phyloP scores from a whole-genome alignment of 805 yeast genomes.

The Saccharomycopsis oosterbeekiorum region DNA sequence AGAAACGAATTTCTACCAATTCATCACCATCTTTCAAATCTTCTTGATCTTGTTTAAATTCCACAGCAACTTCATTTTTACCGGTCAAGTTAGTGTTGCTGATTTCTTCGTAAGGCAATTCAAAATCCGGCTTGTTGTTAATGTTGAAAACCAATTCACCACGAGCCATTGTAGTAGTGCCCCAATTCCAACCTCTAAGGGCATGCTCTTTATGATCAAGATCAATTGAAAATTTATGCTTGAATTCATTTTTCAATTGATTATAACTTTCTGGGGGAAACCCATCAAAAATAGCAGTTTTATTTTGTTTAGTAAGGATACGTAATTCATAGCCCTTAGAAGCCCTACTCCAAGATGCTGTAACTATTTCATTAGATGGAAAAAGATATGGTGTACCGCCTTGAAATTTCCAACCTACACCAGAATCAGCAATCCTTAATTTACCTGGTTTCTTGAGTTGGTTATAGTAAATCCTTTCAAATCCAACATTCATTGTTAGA shows the following conservation, averaged over 20 bases:
- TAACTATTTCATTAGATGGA: conserved; percentile 75
- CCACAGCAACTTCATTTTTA: conserved; percentile 88
- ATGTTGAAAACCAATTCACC: conserved; percentile 82
- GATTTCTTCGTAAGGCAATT: conserved; percentile 73
- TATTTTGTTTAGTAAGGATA: conserved; percentile 79
- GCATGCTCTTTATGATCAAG: conserved; percentile 87
- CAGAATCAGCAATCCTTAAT: conserved; percentile 92
- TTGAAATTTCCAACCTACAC: conserved; percentile 89
- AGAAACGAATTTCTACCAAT: conserved; percentile 87
- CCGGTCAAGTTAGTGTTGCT: conserved; percentile 84
- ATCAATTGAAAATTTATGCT: conserved; percentile 59
- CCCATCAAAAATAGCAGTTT: conserved; percentile 84
- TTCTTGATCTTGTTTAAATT: conserved; percentile 50
- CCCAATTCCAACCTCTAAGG: conserved; percentile 99
- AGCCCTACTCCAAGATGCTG: conserved; percentile 87
- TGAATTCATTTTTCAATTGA: conserved; percentile 72
- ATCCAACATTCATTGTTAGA: conserved; percentile 44
- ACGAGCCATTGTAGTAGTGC: conserved; percentile 83
- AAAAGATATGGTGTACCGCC: conserved; percentile 66
- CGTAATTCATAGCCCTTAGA: conserved; percentile 85
- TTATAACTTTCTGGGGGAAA: conserved; percentile 79
- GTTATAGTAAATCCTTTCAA: conserved; percentile 83
- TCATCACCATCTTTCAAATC: conserved; percentile 74
- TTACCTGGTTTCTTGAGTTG: conserved; percentile 79
- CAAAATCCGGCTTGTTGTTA: conserved; percentile 84